Evolutionary conservation across 306 rosid genomes (phyloP).

Genomic region (Vigna unguiculata): DNA sequence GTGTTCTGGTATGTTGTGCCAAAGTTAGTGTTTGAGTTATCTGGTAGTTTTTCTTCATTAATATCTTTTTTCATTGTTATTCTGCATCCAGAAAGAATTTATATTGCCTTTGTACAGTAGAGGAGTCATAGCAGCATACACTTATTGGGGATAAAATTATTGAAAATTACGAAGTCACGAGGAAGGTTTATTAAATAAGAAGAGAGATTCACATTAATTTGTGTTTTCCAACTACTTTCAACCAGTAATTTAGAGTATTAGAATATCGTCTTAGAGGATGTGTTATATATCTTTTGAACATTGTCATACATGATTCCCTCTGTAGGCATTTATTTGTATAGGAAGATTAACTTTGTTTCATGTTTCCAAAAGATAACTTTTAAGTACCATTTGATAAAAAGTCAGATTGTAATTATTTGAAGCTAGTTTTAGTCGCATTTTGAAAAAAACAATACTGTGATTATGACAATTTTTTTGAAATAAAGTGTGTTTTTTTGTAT

Average conservation of each 20-base stretch:
- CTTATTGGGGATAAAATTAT: no score
- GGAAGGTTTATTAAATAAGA: background rate
- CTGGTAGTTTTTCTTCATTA: background rate
- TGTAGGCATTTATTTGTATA: slow-evolving; percentile 4
- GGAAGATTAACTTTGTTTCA: background rate
- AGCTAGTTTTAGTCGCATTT: background rate
- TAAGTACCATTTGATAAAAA: background rate
- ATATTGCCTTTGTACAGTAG: background rate
- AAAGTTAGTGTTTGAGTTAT: background rate
- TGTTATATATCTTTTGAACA: background rate
- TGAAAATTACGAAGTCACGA: background rate
- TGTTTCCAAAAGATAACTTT: background rate
- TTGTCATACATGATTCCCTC: background rate
- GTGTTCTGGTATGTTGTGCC: background rate
- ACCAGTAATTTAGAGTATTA: no score
- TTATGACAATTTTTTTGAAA: background rate
- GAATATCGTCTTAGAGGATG: background rate
- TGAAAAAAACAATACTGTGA: background rate
- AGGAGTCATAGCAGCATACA: no score
- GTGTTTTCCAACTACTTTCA: background rate
- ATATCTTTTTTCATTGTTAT: background rate
- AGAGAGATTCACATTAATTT: no score
- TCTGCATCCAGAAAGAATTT: background rate
- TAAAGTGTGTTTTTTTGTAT: background rate
- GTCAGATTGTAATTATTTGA: no score